Evolutionary conservation across 257 asterid species (phyloP).

Genomic region (Paulownia fortunei): DNA sequence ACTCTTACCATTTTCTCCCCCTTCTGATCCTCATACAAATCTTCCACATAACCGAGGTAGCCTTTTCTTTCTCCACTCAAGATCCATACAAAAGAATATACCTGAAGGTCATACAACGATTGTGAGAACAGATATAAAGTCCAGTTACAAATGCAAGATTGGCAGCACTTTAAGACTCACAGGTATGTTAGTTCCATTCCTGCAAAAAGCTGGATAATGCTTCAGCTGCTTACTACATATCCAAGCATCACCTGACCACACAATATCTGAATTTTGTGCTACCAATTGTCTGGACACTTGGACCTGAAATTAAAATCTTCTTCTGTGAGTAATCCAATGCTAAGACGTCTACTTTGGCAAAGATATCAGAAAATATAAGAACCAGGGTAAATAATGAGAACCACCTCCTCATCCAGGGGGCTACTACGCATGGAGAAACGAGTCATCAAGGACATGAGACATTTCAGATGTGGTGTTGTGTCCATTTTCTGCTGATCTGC

Average conservation of each 20-base stretch:
- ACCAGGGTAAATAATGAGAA: constrained; percentile 4
- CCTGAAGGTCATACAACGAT: constrained; percentile 42
- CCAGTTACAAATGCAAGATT: background rate
- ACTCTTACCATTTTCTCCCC: constrained; percentile 51
- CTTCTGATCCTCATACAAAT: constrained; percentile 55
- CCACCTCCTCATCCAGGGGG: constrained; percentile 32
- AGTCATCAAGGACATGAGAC: constrained; percentile 23
- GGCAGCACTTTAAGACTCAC: constrained; percentile 41
- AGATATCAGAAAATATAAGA: background rate
- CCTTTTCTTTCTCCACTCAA: constrained; percentile 34
- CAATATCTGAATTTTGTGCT: constrained; percentile 35
- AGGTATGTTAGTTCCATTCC: constrained; percentile 41
- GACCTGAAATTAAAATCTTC: constrained; percentile 33
- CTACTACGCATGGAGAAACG: constrained; percentile 37
- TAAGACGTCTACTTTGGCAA: background rate
- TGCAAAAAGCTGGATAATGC: constrained; percentile 59
- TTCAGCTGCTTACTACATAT: constrained; percentile 50
- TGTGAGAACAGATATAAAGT: constrained; percentile 24
- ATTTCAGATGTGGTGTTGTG: constrained; percentile 23
- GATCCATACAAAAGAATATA: constrained; percentile 52
- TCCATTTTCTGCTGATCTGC: constrained; percentile 39
- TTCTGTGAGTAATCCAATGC: constrained; percentile 21
- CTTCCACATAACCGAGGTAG: constrained; percentile 61
- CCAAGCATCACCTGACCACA: constrained; percentile 62
- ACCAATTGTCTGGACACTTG: constrained; percentile 30